These are phyloP conservation scores for Fomitopsis schrenkii DNA, from an alignment of 1,284 basidiomycete species.

Conservation along the genomic window DNA sequence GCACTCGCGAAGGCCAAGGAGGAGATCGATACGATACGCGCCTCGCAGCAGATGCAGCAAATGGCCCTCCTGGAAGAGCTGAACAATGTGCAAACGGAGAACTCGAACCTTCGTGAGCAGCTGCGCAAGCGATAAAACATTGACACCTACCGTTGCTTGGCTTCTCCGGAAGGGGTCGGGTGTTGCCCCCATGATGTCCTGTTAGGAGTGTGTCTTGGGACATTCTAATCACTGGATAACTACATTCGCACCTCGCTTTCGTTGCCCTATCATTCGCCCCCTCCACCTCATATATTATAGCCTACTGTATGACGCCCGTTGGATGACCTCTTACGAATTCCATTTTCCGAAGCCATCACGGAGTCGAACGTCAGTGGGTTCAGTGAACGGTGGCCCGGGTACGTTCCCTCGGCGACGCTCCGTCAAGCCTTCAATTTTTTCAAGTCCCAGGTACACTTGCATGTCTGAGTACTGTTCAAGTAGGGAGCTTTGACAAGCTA, in stretches of 20 bases:
- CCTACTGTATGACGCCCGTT: background rate
- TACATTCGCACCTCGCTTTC: background rate
- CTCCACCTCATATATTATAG: background rate
- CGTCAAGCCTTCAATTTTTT: too few species aligned
- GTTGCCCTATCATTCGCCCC: background rate
- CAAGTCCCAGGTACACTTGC: too few species aligned
- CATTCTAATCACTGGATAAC: background rate
- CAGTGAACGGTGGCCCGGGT: too few species aligned
- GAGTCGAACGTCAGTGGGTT: too few species aligned
- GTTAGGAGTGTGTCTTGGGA: too few species aligned
- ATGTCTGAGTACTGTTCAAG: too few species aligned
- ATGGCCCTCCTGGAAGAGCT: slow-evolving; percentile 75
- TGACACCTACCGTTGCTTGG: too few species aligned
- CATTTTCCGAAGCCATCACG: too few species aligned
- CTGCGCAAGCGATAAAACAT: slow-evolving; percentile 35
- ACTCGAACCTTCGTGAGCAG: slow-evolving; percentile 63
- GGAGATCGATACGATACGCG: slow-evolving; percentile 47
- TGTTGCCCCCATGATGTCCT: background rate
- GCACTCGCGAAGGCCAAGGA: slow-evolving; percentile 34
- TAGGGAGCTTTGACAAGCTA: too few species aligned
- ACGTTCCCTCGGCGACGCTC: too few species aligned
- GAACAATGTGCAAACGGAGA: slow-evolving; percentile 75
- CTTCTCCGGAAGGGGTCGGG: too few species aligned
- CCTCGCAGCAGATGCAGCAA: slow-evolving; percentile 65
- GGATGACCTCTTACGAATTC: background rate